These are phyloP conservation scores for Melanogaster broomeanus DNA, from an alignment of 768 basidiomycete genomes.

Conservation along the genomic window DNA sequence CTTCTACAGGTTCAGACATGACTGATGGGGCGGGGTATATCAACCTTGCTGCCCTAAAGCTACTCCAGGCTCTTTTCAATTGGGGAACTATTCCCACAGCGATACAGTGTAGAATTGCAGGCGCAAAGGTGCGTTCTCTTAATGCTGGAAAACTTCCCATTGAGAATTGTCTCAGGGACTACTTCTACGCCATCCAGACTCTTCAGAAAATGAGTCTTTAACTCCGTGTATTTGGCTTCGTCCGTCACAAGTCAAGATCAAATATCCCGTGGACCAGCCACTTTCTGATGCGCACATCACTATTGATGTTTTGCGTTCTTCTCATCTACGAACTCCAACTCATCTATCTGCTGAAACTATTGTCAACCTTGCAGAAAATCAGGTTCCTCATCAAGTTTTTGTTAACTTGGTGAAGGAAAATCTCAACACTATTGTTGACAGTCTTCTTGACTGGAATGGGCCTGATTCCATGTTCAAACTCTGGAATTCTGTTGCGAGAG, in stretches of 20 bases:
- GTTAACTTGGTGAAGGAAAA: conserved; percentile 37
- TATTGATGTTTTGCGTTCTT: conserved; percentile 55
- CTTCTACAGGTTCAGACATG: conserved; percentile 42
- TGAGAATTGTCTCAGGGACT: conserved; percentile 15
- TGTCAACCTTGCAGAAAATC: conserved; percentile 66
- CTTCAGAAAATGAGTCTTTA: conserved; percentile 15
- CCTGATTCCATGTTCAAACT: conserved; percentile 41
- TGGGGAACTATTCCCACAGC: conserved; percentile 46
- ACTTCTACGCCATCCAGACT: conserved; percentile 31
- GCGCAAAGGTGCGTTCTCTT: conserved; percentile 40
- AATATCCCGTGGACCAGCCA: conserved; percentile 31
- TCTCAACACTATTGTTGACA: conserved; percentile 37
- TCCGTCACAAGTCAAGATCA: conserved; percentile 50
- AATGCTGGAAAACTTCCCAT: neutral
- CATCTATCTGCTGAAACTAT: conserved; percentile 58
- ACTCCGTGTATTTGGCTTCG: conserved; percentile 34
- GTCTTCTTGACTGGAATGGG: conserved; percentile 48
- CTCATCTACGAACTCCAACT: conserved; percentile 47
- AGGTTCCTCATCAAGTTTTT: conserved; percentile 48
- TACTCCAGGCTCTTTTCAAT: conserved; percentile 34
- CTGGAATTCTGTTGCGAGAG: conserved; percentile 40
- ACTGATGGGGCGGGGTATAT: conserved; percentile 57
- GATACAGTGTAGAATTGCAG: conserved; percentile 50
- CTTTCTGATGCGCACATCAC: conserved; percentile 46
- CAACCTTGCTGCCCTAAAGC: conserved; percentile 38